Evolutionary conservation across 805 yeast species (phyloP), one percentile per base, ranked within the genome.

Genomic region (Saccharomycopsis amapae): DNA sequence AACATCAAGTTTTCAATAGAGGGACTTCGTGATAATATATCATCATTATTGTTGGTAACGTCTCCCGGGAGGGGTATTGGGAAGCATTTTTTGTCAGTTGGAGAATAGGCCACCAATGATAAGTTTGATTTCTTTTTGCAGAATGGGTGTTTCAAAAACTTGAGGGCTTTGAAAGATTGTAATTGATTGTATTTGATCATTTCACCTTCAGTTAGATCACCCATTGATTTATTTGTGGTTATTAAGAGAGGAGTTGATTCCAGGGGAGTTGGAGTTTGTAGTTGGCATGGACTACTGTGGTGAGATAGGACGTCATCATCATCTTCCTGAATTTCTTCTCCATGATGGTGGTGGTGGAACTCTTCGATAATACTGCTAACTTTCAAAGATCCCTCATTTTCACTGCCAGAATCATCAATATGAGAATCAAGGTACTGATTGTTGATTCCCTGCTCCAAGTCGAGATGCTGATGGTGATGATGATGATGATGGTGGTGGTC

Each of bases 401-500:
- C 17, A 15, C 40, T 41, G 20, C 41, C 42, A 19, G 49, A 48
- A 17, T 40, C 38, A 34, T 48, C 46, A 19, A 37, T 42, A 33
- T 52, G 51, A 17, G 40, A 18, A 43, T 42, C 38, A 12, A 24
- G 18, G 23, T 42, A 35, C 10, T 10, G 31, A 28, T 28, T 28
- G 12, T n/a, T 28, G 12, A 28, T 10, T n/a, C 10, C 12, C 31
- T 10, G 31, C n/a, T 6, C 42, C 19, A 6, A n/a, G n/a, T n/a
- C n/a, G n/a, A n/a, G n/a, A n/a, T n/a, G n/a, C n/a, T 44, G 20
- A 13, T 19, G 44, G 30, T 52, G 53, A 13, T 44, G 42, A 44
- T 50, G 55, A 23, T 43, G 41, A 7, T 53, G 49, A 40, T 58
- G 56, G 26, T 39, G 42, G 46, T 47, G 55, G 33, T 45, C 45